These are phyloP conservation scores for Yamadazyma songkhlaensis DNA, from an alignment of 1,139 yeast species.

Conservation along the genomic window DNA sequence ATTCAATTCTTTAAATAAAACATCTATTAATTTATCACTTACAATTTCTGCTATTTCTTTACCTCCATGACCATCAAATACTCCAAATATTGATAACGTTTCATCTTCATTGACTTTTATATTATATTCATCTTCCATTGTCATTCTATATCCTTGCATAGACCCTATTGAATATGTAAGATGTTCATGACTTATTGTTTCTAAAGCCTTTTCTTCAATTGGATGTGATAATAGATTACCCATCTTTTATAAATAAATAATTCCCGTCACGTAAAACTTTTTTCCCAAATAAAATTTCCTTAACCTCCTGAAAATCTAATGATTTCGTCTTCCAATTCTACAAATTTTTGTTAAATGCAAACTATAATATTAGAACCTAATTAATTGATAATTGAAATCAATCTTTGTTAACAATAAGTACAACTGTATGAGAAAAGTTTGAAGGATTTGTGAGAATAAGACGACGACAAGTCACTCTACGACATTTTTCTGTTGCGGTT, in stretches of 20 bases:
- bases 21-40: constrained; percentile 39
- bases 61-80: constrained; percentile 84
- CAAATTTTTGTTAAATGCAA: background rate
- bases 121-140: constrained; percentile 78
- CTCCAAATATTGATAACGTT: constrained; percentile 59
- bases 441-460: constrained; percentile 2
- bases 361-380: too few relatives aligned
- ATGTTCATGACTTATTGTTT: constrained; percentile 37
- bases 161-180: constrained; percentile 65
- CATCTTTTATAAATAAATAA: constrained; percentile 34
- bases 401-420: too few relatives aligned
- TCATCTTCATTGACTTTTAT: constrained; percentile 42
- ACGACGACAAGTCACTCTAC: constrained; percentile 1
- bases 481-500: constrained; percentile 2
- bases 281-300: background rate
- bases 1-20: constrained; percentile 30
- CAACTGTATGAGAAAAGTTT: background rate
- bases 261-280: background rate
- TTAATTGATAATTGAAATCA: too few relatives aligned
- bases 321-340: background rate
- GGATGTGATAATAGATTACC: constrained; percentile 79
- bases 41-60: constrained; percentile 55
- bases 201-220: constrained; percentile 63
- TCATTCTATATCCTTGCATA: constrained; percentile 75
- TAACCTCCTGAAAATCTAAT: too few relatives aligned